Evolutionary conservation across 2,329 filamentous ascomycete genomes (phyloP).

Genomic region (Apiospora pterosperma): DNA sequence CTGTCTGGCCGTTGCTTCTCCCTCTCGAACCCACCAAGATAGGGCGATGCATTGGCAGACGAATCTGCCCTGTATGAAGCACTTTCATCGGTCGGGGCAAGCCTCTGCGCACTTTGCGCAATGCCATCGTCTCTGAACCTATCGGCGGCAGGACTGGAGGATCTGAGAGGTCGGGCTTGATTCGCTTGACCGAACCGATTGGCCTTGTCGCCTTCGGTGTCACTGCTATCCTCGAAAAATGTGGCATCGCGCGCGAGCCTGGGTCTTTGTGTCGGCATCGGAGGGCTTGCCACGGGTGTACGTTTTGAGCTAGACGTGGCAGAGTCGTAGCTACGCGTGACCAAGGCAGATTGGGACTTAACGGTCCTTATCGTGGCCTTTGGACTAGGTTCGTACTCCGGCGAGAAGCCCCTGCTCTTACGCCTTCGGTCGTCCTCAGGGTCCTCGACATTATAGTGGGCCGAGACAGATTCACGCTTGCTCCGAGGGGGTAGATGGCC

Average conservation of each 20-base stretch:
- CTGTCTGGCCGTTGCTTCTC: constrained; percentile 9
- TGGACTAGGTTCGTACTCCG: constrained; percentile 69
- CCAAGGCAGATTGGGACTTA: constrained; percentile 39
- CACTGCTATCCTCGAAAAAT: constrained; percentile 51
- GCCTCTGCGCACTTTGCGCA: not conserved
- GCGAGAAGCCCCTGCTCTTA: constrained; percentile 58
- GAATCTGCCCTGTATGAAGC: not conserved
- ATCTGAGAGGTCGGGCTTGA: not conserved
- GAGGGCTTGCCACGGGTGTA: constrained; percentile 17
- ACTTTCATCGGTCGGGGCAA: not conserved
- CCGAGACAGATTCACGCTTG: constrained; percentile 17
- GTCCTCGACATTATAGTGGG: constrained; percentile 18
- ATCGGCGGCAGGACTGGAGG: not conserved
- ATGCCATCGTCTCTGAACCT: not conserved
- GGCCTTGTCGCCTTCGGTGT: constrained; percentile 34
- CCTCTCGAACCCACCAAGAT: constrained; percentile 4
- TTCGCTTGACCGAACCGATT: not conserved
- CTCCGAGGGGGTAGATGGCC: constrained; percentile 15
- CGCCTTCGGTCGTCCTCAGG: constrained; percentile 10
- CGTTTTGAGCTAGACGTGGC: constrained; percentile 10
- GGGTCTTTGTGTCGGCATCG: constrained; percentile 17
- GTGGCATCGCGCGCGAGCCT: constrained; percentile 34
- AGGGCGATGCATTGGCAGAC: not conserved
- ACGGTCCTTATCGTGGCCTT: constrained; percentile 70
- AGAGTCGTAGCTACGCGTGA: constrained; percentile 21